Evolutionary conservation across 768 basidiomycete species (phyloP).

Genomic region (Tricholoma furcatifolium): DNA sequence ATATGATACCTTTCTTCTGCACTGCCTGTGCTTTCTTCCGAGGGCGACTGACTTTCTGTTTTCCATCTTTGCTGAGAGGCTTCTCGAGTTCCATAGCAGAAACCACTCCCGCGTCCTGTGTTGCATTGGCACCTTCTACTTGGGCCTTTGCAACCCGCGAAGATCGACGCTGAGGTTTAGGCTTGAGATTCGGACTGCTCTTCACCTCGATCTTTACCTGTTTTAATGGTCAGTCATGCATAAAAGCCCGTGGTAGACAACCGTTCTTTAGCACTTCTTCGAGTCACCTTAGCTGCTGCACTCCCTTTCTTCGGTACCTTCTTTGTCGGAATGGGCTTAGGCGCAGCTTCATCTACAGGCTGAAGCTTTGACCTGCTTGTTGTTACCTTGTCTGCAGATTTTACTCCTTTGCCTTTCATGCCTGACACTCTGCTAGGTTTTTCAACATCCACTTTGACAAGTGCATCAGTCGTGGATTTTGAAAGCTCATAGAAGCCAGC

Average conservation of each 20-base stretch:
- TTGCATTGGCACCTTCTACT: neutral
- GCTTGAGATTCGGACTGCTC: neutral
- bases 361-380: neutral
- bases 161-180: constrained; percentile 11
- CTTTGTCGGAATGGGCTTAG: neutral
- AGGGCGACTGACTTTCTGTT: too few relatives aligned
- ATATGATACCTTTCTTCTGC: too few relatives aligned
- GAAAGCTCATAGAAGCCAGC: constrained; percentile 29
- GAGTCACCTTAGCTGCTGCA: neutral
- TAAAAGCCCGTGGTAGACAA: neutral
- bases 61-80: neutral
- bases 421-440: constrained; percentile 20
- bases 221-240: neutral
- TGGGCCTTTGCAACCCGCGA: constrained; percentile 6
- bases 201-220: neutral
- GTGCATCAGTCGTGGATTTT: constrained; percentile 9
- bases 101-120: neutral
- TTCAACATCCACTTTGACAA: neutral
- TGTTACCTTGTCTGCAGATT: neutral
- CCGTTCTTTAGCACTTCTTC: neutral
- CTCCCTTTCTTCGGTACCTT: neutral
- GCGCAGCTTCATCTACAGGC: neutral
- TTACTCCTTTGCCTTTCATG: constrained; percentile 8
- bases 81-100: neutral
- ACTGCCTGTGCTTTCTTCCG: too few relatives aligned